Evolutionary conservation across 2,329 filamentous ascomycete species (phyloP), one percentile per base, ranked within the genome.

Genomic region (Escovopsis sp.): DNA sequence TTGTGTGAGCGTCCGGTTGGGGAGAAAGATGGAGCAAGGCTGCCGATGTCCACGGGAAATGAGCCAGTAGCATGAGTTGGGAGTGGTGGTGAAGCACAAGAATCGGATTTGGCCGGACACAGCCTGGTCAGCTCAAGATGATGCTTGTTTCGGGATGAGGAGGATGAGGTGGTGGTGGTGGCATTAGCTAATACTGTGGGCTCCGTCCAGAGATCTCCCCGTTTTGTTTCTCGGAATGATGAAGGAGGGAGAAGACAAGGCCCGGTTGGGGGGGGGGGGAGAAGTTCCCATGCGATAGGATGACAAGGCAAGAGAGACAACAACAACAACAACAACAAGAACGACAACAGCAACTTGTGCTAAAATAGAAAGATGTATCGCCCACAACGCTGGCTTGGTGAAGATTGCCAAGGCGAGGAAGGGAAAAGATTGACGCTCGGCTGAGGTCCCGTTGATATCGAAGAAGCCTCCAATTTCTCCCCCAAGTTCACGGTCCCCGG

Each of bases 71-170:
- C 52, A 57, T 54, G 54, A 58, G 57, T 53, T 42, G 47, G 44
- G 45, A 47, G 47, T 39, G 43, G 49, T 43, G 44, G 48, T 39
- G 44, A 48, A 49, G 46, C 50, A 54, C 54, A 48, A 52, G 51
- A 54, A 30, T 9, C 58, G 63, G 64, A 64, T 58, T 65, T 66
- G 61, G 62, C 59, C 63, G 58, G 56, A 61, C 65, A 68, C 66
- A 68, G 65, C 66, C 66, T 49, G 47, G 49, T 46, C 51, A 51
- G 61, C 59, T 61, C 56, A 57, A 59, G 45, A 50, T 44, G 42
- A 47, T 42, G 26, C 26, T 43, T 47, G 49, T 46, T 52, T 48
- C 49, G 45, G 53, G 30, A 12, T n/a, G n/a, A n/a, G 42, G 34
- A 36, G 43, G 18, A 35, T 33, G 40, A 49, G 46, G 26, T 30